A percentile compares a stretch with the other conserved stretches of the same genome.
These are phyloP conservation scores for Dujonia santamariae DNA, from an alignment of 1,139 yeast genomes.

Conservation along the genomic window DNA sequence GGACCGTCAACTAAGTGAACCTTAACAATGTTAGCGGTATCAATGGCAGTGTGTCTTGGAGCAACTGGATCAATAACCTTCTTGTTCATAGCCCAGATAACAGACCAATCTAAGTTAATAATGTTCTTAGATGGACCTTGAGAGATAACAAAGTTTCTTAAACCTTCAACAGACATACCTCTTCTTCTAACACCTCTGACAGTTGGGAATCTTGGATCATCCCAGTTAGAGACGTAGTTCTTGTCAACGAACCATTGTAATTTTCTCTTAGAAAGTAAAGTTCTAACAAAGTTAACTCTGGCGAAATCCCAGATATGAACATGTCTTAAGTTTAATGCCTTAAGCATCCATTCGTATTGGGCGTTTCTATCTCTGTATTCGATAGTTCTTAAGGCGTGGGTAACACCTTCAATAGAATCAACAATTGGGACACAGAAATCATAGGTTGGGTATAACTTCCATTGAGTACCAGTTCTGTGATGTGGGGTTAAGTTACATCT, in stretches of 20 bases:
- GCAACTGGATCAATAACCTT: constrained; percentile 95
- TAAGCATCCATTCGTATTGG: constrained; percentile 93
- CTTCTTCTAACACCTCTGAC: constrained; percentile 98
- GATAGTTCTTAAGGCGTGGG: constrained; percentile 94
- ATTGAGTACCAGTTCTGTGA: constrained; percentile 85
- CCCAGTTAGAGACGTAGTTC: constrained; percentile 85
- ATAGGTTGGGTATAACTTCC: constrained; percentile 97
- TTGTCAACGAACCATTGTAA: constrained; percentile 98
- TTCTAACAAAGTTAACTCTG: constrained; percentile 92
- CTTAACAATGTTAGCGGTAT: constrained; percentile 55
- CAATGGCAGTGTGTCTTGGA: constrained; percentile 88
- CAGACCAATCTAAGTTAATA: constrained; percentile 93
- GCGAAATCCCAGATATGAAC: constrained; percentile 98
- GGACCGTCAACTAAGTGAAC: constrained; percentile 66
- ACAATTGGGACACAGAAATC: constrained; percentile 98
- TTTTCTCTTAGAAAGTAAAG: constrained; percentile 92
- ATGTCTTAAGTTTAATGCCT: constrained; percentile 76
- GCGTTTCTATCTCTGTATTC: constrained; percentile 98
- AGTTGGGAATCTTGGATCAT: constrained; percentile 98
- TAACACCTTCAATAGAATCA: constrained; percentile 92
- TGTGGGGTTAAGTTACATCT: constrained; percentile 96
- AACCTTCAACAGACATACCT: constrained; percentile 98
- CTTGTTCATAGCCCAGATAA: constrained; percentile 96
- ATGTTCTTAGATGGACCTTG: constrained; percentile 98
- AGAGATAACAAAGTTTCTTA: constrained; percentile 84